These are phyloP conservation scores for Daldinia childiae DNA, from an alignment of 495 filamentous ascomycete species.

Conservation along the genomic window DNA sequence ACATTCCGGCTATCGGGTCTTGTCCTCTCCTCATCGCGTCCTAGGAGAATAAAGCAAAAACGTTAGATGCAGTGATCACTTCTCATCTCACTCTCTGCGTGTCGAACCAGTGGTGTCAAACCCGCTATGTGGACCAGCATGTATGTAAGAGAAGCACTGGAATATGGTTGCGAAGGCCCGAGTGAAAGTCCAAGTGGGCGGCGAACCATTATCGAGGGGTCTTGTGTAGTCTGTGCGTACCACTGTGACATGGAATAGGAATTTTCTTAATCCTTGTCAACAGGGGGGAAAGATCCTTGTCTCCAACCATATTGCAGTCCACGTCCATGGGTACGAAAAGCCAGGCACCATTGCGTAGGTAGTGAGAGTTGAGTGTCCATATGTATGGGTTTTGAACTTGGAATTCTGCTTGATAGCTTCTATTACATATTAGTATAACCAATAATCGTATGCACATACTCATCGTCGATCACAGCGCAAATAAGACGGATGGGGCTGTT, in stretches of 20 bases:
- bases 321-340: conserved; percentile 28
- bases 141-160: conserved; percentile 17
- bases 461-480: neutral
- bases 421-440: neutral
- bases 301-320: conserved; percentile 41
- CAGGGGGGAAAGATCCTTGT: conserved; percentile 28
- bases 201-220: conserved; percentile 31
- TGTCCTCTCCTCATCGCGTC: neutral
- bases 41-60: neutral
- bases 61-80: neutral
- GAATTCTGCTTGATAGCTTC: no score
- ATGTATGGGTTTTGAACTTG: neutral
- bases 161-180: conserved; percentile 34
- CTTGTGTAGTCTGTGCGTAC: conserved; percentile 24
- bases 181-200: conserved; percentile 27
- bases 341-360: neutral
- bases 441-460: neutral
- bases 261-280: conserved; percentile 34
- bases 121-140: conserved; percentile 15
- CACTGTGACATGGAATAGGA: conserved; percentile 29
- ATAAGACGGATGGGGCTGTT: neutral
- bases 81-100: neutral
- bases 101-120: conserved; percentile 7
- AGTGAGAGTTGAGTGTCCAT: neutral
- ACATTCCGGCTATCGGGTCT: conserved; percentile 6